A percentile compares a stretch with the other conserved stretches of the same genome.
Conservation (phyloP, 495 filamentous ascomycete species). For the Endocarpon pusillum region DNA sequence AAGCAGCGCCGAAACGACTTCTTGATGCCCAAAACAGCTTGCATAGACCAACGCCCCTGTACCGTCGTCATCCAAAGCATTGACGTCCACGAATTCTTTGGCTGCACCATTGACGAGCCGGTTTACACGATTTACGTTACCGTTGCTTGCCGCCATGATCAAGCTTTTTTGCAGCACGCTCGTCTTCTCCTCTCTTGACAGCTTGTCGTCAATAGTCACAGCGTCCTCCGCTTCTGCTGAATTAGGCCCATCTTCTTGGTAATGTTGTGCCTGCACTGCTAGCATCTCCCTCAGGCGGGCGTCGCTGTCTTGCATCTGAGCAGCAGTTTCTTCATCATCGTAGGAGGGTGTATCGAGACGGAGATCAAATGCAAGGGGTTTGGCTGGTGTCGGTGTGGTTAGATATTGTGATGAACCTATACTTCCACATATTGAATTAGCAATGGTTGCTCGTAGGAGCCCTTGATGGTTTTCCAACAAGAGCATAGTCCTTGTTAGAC, state of each 20-base stretch:
- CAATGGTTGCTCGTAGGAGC: too few relatives aligned
- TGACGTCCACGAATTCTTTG: constrained; percentile 65
- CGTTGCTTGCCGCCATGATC: constrained; percentile 94
- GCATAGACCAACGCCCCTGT: constrained; percentile 93
- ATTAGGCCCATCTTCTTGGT: constrained; percentile 49
- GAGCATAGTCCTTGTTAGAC: too few relatives aligned
- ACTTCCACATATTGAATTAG: neutral
- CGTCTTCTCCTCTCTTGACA: constrained; percentile 62
- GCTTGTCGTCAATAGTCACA: constrained; percentile 52
- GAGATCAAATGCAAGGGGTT: constrained; percentile 70
- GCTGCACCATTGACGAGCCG: constrained; percentile 62
- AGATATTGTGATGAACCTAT: constrained; percentile 90
- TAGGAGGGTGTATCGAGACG: constrained; percentile 52
- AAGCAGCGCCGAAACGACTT: constrained; percentile 69
- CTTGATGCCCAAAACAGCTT: constrained; percentile 95
- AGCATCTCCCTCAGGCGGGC: constrained; percentile 87
- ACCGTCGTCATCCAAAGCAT: constrained; percentile 85
- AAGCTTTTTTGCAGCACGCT: constrained; percentile 69
- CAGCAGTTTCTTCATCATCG: constrained; percentile 28
- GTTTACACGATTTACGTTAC: constrained; percentile 65
- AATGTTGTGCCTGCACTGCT: constrained; percentile 76
- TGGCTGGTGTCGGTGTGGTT: constrained; percentile 65
- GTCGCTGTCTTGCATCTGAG: constrained; percentile 65
- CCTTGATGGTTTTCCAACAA: too few relatives aligned
- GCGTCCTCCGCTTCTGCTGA: constrained; percentile 62